Evolutionary conservation across 1,139 yeast species (phyloP), one percentile per base, ranked within the genome.

Genomic region (Hemisphaericaspora xylofermentans): DNA sequence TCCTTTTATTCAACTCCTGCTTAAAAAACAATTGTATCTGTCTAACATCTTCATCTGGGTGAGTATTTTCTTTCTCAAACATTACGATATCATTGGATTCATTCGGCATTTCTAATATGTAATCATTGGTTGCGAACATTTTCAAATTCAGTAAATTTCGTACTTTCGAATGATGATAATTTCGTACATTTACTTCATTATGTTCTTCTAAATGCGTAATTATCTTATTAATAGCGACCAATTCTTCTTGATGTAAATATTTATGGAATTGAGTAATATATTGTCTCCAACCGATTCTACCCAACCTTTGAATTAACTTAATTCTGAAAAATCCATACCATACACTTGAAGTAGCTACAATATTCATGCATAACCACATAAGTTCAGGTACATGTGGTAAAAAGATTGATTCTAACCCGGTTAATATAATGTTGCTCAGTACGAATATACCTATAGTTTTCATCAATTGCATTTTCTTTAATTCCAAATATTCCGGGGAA

Each of bases 171-270:
- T 54, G 58, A 47, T 71, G 77, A 47, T 57, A 71, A 43, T 71
- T 71, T 29, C 60, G 56, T 5, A 68, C 54, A 42, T 70, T 70
- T 31, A 67, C 54, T 43, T 71, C 76, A 44, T 62, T 60, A 46
- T 61, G 61, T 50, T 71, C 76, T 44, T 71, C 75, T 41, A 64
- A 69, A 45, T 65, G 68, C 3, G 63, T 60, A 34, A 70, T 53
- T 14, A 68, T 58, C 40, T 63, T 56, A 45, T 67, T 68, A 9
- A 66, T 51, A 4, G 58, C 43, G 2, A 56, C 38, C 6, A 68
- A 46, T 44, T 68, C 74, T 7, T 60, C 57, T n/a, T 54, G 51
- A 43, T 64, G 64, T 3, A 51, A 32, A 35, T 53, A 49, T 9
- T 59, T 59, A 44, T 63, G 51, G 13, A 50, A 25, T 2, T 54